These are phyloP conservation scores for Terana coerulea DNA, from an alignment of 768 basidiomycete genomes.

Conservation along the genomic window DNA sequence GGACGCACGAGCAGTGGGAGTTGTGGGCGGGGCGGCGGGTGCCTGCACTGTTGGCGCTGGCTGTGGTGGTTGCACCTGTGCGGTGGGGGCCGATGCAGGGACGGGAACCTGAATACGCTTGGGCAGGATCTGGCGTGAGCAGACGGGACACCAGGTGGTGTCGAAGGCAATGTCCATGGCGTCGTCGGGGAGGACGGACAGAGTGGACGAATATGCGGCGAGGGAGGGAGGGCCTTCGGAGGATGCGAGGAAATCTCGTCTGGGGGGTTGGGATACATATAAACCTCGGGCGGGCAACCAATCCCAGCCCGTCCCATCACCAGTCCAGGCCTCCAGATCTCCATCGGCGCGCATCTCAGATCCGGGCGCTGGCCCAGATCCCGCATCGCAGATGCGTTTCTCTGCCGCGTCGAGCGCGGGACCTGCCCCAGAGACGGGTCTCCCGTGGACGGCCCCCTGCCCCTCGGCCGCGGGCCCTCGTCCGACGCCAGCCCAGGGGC, in stretches of 20 bases:
- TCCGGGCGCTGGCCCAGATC: neutral
- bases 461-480: neutral
- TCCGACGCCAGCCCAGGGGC: neutral
- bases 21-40: conserved; percentile 37
- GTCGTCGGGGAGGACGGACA: neutral
- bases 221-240: neutral
- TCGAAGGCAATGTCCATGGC: conserved; percentile 39
- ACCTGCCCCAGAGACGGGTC: too few species aligned
- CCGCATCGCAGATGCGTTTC: too few species aligned
- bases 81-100: conserved; percentile 17
- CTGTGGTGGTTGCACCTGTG: neutral
- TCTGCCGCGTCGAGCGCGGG: too few species aligned
- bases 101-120: conserved; percentile 59
- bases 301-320: neutral
- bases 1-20: conserved; percentile 39
- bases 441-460: too few species aligned
- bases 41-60: conserved; percentile 10
- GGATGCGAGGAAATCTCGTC: neutral
- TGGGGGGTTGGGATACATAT: conserved; percentile 1
- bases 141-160: conserved; percentile 78
- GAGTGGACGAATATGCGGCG: too few species aligned
- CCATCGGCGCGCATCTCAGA: neutral
- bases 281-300: neutral
- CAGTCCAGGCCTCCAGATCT: conserved; percentile 6
- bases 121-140: conserved; percentile 76